Base-by-base conservation (phyloP, 129 eudicot species). In the Calendula officinalis region DNA sequence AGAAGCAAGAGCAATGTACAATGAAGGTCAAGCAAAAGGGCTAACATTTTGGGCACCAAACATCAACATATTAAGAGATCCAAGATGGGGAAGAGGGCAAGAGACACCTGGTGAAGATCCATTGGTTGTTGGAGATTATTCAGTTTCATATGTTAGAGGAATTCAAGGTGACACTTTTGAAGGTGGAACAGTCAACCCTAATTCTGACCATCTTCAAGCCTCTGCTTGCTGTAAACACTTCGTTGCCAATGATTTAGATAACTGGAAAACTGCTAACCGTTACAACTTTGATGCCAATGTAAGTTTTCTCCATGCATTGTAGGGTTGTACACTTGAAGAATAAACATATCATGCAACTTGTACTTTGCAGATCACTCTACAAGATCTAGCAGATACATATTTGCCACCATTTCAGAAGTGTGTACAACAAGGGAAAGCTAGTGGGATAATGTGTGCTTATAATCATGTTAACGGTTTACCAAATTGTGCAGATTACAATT, bases 31-130 rank as follows among this genome's bases (percentile, higher is more conserved):
- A 70, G 91, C 82, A 9, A 76, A 50, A 52, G 96, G 96, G 22
- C 69, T 88, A 71, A 79, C 96, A 61, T 88, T 88, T 56, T 88
- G 96, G 96, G 84, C 96, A 64, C 96, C 96, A 62, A 81, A 81
- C 60, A 71, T 84, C 12, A 88, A 87, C 65, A 68, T 84, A 22
- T 77, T 79, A 16, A 72, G 96, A 51, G 96, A 88, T 33, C 96
- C 96, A 37, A 73, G 96, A 57, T 88, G 96, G 96, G 96, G 96
- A 13, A 74, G 96, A 77, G 91, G 84, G 15, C 91, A 84, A 52
- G 91, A 88, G 74, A 84, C 96, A 39, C 91, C 96, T 9, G 96
- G 96, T 14, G 96, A 87, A 71, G 91, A 84, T 50, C 95, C 91
- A 30, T 52, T 69, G 69, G 65, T 82, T 7, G 62, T 64, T 2